Evolutionary conservation across 2,329 filamentous ascomycete species (phyloP), one percentile per base, ranked within the genome.

Genomic region (Chrysosporium keratinophilum): DNA sequence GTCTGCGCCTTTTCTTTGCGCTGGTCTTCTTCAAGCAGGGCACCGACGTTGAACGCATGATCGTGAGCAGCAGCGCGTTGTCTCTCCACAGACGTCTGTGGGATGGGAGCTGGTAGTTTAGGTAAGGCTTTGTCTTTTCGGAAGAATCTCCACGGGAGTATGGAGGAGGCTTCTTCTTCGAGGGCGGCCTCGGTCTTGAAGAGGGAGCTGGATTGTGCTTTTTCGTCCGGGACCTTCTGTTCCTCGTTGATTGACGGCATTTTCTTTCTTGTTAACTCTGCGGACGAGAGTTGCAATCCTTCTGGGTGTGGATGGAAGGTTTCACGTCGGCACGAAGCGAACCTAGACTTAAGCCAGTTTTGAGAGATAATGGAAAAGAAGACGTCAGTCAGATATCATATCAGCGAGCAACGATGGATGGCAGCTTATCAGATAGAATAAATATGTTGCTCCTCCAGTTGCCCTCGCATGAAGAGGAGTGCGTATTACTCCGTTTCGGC

Each of bases 1-100:
- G 85, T 85, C 39, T 73, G 58, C 35, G 64, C 57, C 34, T 33
- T 57, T 14, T 43, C 54, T 28, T 54, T 58, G 28, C 51, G 56
- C 35, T 17, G 61, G 35, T 63, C 60, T 15, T 59, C 59, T 3
- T 60, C 39, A 14, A 65, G 59, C 42, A 61, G 55, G 47, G 57
- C 55, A 39, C 63, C 60, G 17, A 59, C 57, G 31, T 65, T 61
- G 44, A 66, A 58, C 10, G 64, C 60, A 23, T 59, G 56, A 35
- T 60, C 58, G 34, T 60, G 54, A 11, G 55, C 59, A 12, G 63
- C 62, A 1, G 57, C 61, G 41, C 54, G 63, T 34, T 58, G 61
- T 39, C 64, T 56, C 11, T 56, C 50, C 5, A 48, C 9, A 1
- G 63, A 59, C 3, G 59, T 64, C 52, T 62, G 47, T 9, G 58